Percentiles rank a stretch among this genome's conserved stretches.
These are phyloP conservation scores for Taphrina communis DNA, from an alignment of 1,139 yeast genomes.

Conservation along the genomic window DNA sequence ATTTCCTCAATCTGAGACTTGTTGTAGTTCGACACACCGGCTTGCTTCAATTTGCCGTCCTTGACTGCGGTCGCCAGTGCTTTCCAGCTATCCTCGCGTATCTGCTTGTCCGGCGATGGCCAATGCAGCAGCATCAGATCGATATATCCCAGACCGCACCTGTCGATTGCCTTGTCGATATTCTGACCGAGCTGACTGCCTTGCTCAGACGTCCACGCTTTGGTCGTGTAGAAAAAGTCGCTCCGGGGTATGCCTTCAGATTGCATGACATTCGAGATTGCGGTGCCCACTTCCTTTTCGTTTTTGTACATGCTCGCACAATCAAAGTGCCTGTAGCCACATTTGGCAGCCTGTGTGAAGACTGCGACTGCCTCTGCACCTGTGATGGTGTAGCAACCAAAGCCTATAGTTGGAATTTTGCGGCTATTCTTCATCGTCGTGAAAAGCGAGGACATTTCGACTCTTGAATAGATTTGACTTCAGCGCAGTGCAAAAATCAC, in stretches of 20 bases:
- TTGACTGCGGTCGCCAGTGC: conserved; percentile 56
- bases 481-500: too few species aligned
- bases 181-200: conserved; percentile 58
- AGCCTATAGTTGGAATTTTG: conserved; percentile 62
- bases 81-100: conserved; percentile 55
- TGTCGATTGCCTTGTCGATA: conserved; percentile 58
- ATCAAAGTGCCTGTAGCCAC: conserved; percentile 53
- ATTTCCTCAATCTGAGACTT: conserved; percentile 54
- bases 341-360: conserved; percentile 45
- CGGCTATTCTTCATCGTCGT: conserved; percentile 49
- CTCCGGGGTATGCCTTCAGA: conserved; percentile 58
- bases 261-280: conserved; percentile 59
- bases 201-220: conserved; percentile 54
- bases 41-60: conserved; percentile 52
- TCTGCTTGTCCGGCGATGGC: conserved; percentile 50
- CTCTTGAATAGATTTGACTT: neutral
- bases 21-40: conserved; percentile 59
- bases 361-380: conserved; percentile 44
- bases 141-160: conserved; percentile 60
- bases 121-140: conserved; percentile 56
- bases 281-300: conserved; percentile 61
- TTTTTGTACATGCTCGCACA: conserved; percentile 63
- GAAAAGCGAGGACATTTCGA: conserved; percentile 3
- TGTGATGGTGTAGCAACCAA: conserved; percentile 53
- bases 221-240: conserved; percentile 75